Conservation (phyloP, 1,284 basidiomycete genomes). For the Calocybe gambosa region DNA sequence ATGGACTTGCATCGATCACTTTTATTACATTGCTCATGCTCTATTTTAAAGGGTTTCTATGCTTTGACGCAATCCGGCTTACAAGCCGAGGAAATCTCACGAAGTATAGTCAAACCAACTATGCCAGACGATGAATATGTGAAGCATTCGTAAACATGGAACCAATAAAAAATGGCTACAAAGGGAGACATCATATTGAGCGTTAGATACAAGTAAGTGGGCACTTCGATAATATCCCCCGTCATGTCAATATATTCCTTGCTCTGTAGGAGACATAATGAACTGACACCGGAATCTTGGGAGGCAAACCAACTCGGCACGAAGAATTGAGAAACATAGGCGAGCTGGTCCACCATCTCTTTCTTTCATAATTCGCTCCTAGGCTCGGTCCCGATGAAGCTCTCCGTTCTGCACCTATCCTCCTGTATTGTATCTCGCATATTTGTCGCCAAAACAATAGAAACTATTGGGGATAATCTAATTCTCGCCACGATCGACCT, state of each 20-base stretch:
- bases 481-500: not conserved
- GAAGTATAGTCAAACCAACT: too few relatives aligned
- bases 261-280: too few relatives aligned
- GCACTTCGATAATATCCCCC: too few relatives aligned
- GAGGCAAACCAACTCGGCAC: not conserved
- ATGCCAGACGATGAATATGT: too few relatives aligned
- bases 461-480: not conserved
- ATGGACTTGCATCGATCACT: not conserved
- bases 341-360: too few relatives aligned
- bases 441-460: not conserved
- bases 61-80: not conserved
- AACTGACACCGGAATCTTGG: not conserved
- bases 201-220: too few relatives aligned
- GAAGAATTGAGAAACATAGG: not conserved
- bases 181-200: too few relatives aligned
- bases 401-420: not conserved
- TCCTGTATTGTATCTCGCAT: not conserved
- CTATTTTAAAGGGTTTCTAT: not conserved
- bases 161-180: too few relatives aligned
- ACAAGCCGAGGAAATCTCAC: not conserved
- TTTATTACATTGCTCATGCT: not conserved
- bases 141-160: too few relatives aligned
- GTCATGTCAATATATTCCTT: too few relatives aligned
- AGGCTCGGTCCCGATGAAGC: not conserved
- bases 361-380: not conserved